Base-by-base conservation (phyloP, 306 rosid species). In the Cicer cuneatum region DNA sequence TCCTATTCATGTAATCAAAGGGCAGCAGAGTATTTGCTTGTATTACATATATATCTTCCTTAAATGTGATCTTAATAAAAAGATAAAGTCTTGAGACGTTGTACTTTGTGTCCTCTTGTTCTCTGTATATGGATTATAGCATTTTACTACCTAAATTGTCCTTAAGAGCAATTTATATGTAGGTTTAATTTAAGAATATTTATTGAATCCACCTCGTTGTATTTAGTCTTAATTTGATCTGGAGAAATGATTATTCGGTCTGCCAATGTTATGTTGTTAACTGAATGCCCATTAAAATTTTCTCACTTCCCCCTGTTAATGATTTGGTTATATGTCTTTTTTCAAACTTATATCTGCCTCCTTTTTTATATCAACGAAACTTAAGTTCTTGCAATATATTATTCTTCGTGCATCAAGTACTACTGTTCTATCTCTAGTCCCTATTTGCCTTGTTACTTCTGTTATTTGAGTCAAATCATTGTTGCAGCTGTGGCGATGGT, bases 401-500 rank as follows among this genome's bases (percentile, higher is more conserved):
- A n/a, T 74, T 29, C 13, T 45, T 54, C 7, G 46, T 24, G 42
- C 24, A 8, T 66, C 39, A 45, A 16, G 41, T 72, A 13, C 8
- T 73, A 38, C 43, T 19, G 15, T 24, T 73, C 47, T 63, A 16
- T 76, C 57, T 49, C 14, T 39, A 15, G 41, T 54, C 37, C 57
- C 58, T 41, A 3, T 75, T 24, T 53, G 38, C 16, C 46, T 15
- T 41, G 61, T 33, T 53, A 49, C 40, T 74, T 76, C 41, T 56
- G 18, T 65, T 43, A 7, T 68, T 63, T 65, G 71, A 46, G 47
- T 56, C 72, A 56, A 68, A 24, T 78, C 74, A 57, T 78, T 64
- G 48, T 85, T 83, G 85, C 90, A 95, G 99, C 66, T 95, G 98
- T 65, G 99, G 99, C 2, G 99, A 95, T 86, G 99, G 99, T 69